Conservation (phyloP, 805 yeast genomes). For the Yamadazyma insecticola region DNA sequence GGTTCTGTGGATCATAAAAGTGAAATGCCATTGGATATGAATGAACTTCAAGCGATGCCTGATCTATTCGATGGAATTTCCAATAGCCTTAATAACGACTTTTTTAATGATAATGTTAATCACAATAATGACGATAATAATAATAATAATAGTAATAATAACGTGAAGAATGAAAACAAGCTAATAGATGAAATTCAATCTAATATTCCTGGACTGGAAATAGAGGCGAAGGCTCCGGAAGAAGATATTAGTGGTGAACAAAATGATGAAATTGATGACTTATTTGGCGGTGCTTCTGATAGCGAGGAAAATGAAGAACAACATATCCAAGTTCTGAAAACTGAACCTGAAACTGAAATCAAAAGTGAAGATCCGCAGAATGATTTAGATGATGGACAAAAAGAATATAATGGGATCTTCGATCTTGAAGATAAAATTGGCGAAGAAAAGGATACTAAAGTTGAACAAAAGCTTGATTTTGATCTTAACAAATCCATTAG, state of each 20-base stretch:
- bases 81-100: constrained; percentile 4
- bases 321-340: constrained; percentile 9
- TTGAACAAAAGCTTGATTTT: constrained; percentile 1
- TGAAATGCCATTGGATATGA: constrained; percentile 8
- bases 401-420: no score
- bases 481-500: neutral
- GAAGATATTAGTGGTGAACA: constrained; percentile 13
- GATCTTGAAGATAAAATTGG: neutral
- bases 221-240: constrained; percentile 4
- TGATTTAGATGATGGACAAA: neutral
- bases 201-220: no score
- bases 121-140: constrained; percentile 7
- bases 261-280: constrained; percentile 21
- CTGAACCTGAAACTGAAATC: neutral
- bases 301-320: neutral
- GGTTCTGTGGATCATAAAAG: constrained; percentile 13
- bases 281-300: constrained; percentile 7
- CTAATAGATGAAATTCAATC: no score
- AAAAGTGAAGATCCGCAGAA: constrained; percentile 1
- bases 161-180: constrained; percentile 3
- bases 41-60: constrained; percentile 10
- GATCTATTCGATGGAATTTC: constrained; percentile 14
- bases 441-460: constrained; percentile 10
- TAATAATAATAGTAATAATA: constrained; percentile 2
- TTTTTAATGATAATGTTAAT: constrained; percentile 10